Percentiles rank a stretch among this genome's conserved stretches.
Conservation (phyloP, 768 basidiomycete species). For the Mycena metata region DNA sequence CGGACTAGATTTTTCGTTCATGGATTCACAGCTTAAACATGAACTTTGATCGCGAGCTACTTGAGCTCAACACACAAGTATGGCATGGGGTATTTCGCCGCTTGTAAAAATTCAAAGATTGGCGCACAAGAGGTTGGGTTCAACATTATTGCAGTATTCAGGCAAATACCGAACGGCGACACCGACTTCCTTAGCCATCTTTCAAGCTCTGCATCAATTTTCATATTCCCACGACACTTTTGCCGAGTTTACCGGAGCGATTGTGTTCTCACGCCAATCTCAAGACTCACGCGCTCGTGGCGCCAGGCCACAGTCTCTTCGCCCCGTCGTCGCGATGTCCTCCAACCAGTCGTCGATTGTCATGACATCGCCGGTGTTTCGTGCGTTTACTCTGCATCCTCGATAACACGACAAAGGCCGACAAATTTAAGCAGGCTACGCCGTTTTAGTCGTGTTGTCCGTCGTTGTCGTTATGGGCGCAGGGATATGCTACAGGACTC, state of each 20-base stretch:
- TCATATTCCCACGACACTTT: too few relatives aligned
- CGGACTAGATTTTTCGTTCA: too few relatives aligned
- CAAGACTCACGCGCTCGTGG: background rate
- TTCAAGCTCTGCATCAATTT: too few relatives aligned
- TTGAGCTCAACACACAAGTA: too few relatives aligned
- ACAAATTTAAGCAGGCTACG: conserved; percentile 24
- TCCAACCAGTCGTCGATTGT: background rate
- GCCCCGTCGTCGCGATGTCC: conserved; percentile 24
- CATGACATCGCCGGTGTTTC: conserved; percentile 32
- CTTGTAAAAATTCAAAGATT: too few relatives aligned
- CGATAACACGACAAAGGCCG: background rate
- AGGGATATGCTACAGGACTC: conserved; percentile 28
- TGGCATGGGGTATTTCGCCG: too few relatives aligned
- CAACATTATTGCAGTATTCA: too few relatives aligned
- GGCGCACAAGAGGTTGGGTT: too few relatives aligned
- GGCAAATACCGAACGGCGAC: too few relatives aligned
- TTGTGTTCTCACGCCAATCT: conserved; percentile 6
- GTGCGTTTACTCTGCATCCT: conserved; percentile 12
- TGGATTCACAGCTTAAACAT: too few relatives aligned
- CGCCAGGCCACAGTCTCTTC: background rate
- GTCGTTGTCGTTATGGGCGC: conserved; percentile 31
- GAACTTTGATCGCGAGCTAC: too few relatives aligned
- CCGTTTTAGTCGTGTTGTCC: conserved; percentile 30
- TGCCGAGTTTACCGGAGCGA: background rate
- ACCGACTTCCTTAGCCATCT: too few relatives aligned